These are phyloP conservation scores for Apiospora phragmitis DNA, from an alignment of 2,329 filamentous ascomycete species.

Conservation along the genomic window DNA sequence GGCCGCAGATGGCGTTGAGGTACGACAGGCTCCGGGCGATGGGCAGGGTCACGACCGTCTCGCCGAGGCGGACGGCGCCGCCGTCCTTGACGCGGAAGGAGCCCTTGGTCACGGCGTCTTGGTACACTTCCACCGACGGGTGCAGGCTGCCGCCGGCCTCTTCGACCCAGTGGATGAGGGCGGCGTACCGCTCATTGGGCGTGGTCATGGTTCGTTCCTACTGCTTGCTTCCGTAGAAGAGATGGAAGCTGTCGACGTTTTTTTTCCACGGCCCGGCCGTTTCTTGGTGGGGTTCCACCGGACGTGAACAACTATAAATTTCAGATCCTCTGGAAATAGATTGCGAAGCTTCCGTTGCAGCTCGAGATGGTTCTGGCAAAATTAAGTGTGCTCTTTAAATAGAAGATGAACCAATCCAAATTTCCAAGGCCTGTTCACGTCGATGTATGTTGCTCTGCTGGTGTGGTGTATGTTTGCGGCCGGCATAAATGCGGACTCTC, in stretches of 20 bases:
- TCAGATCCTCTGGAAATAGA: background rate
- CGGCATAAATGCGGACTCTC: background rate
- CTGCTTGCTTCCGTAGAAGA: background rate
- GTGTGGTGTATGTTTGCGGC: background rate
- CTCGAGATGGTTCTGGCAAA: background rate
- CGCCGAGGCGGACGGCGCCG: constrained; percentile 33
- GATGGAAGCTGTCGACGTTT: background rate
- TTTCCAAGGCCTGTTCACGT: background rate
- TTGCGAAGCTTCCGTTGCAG: background rate
- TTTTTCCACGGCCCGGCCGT: background rate
- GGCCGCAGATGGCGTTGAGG: constrained; percentile 50
- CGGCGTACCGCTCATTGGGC: constrained; percentile 27
- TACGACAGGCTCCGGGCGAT: constrained; percentile 58
- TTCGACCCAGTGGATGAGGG: constrained; percentile 50
- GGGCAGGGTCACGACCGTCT: constrained; percentile 53
- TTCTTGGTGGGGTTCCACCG: background rate
- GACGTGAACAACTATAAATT: background rate
- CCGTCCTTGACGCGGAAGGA: constrained; percentile 52
- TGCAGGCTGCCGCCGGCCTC: constrained; percentile 50
- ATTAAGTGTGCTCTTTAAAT: background rate
- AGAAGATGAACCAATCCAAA: background rate
- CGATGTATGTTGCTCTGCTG: background rate
- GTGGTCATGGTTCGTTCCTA: constrained; percentile 18
- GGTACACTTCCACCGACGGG: constrained; percentile 52
- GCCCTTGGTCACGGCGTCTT: constrained; percentile 50